Evolutionary conservation across 2,329 filamentous ascomycete genomes (phyloP).

Genomic region (Dothistroma pini): DNA sequence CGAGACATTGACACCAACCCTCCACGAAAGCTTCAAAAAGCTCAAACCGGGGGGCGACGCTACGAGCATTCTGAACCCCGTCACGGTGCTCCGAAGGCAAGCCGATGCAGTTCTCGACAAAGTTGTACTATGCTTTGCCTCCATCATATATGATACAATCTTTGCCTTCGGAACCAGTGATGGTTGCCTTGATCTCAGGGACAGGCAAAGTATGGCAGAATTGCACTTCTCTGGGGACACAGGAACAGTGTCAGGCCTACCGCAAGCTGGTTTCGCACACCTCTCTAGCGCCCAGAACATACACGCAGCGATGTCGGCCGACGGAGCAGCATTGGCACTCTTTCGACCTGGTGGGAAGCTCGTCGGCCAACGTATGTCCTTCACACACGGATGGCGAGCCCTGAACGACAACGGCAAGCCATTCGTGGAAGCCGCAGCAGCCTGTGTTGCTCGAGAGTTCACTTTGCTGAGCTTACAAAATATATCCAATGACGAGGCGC

Average conservation of each 20-base stretch:
- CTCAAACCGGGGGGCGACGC: conserved; percentile 27
- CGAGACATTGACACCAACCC: conserved; percentile 43
- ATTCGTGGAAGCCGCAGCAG: conserved; percentile 31
- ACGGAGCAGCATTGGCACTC: conserved; percentile 45
- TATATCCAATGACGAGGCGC: conserved; percentile 48
- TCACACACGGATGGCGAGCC: conserved; percentile 30
- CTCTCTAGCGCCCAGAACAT: conserved; percentile 55
- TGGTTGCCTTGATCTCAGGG: conserved; percentile 74
- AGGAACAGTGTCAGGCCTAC: conserved; percentile 63
- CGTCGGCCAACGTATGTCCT: conserved; percentile 30
- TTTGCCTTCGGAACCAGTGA: conserved; percentile 74
- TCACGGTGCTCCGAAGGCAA: conserved; percentile 57
- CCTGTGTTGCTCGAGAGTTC: conserved; percentile 35
- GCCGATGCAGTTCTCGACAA: conserved; percentile 68
- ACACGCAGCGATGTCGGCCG: conserved; percentile 47
- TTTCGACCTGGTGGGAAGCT: conserved; percentile 44
- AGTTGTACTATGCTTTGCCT: conserved; percentile 64
- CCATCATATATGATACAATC: conserved; percentile 67
- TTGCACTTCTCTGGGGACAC: conserved; percentile 59
- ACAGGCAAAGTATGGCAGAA: conserved; percentile 68
- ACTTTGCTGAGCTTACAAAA: conserved; percentile 40
- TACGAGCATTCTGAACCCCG: conserved; percentile 17
- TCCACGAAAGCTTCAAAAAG: conserved; percentile 38
- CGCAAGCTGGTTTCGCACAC: conserved; percentile 76
- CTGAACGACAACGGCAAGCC: conserved; percentile 28